Evolutionary conservation across 140 eudicot genomes (phyloP).

Genomic region (Bidens hawaiensis): DNA sequence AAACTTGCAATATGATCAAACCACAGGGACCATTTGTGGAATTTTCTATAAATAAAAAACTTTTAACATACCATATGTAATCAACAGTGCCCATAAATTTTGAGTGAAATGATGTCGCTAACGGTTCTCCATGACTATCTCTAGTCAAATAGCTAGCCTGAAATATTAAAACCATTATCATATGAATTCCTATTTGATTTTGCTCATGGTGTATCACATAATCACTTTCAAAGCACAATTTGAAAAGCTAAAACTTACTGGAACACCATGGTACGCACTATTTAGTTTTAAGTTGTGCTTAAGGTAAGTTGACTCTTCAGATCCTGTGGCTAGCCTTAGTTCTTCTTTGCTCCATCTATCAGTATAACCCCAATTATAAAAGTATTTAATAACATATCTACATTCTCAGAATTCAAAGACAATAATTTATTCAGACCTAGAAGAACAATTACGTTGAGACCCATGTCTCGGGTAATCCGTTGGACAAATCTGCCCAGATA

Average conservation of each 20-base stretch:
- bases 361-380: too few relatives aligned
- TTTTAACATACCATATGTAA: constrained; percentile 67
- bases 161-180: constrained; percentile 9
- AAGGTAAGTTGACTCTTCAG: constrained; percentile 34
- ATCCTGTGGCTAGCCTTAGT: constrained; percentile 66
- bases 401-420: too few relatives aligned
- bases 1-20: too few relatives aligned
- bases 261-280: constrained; percentile 70
- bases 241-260: constrained; percentile 38
- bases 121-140: constrained; percentile 72
- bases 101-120: constrained; percentile 70
- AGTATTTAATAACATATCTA: too few relatives aligned
- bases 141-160: constrained; percentile 65
- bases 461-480: constrained; percentile 19
- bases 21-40: too few relatives aligned
- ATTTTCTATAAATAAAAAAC: too few relatives aligned
- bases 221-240: not conserved
- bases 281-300: constrained; percentile 47
- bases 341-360: constrained; percentile 68
- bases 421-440: too few relatives aligned
- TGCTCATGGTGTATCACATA: not conserved
- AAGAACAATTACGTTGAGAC: constrained; percentile 17
- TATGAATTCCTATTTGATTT: not conserved
- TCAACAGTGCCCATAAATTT: constrained; percentile 85
- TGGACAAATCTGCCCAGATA: constrained; percentile 60